phyloP scores from a whole-genome alignment of 2,329 filamentous ascomycete species.

The Aspergillus piperis region DNA sequence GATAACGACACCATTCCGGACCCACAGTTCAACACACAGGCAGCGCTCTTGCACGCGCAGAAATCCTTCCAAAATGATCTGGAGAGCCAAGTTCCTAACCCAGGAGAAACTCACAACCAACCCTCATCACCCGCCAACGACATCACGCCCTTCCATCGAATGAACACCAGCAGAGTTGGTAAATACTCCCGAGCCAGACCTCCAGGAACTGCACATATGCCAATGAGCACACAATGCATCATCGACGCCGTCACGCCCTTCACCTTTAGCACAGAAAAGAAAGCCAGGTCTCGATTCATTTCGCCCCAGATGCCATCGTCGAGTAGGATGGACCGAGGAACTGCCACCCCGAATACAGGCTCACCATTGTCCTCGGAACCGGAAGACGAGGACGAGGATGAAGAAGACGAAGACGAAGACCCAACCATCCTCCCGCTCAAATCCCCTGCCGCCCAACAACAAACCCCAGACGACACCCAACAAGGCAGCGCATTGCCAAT shows the following conservation, averaged over 20 bases:
- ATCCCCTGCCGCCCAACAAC: slow-evolving; percentile 4
- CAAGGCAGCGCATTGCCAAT: slow-evolving; percentile 29
- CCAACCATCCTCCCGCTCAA: slow-evolving; percentile 11
- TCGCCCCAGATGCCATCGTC: slow-evolving; percentile 9
- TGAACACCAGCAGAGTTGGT: slow-evolving; percentile 19
- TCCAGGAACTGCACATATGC: slow-evolving; percentile 19
- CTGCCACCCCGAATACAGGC: slow-evolving; percentile 18
- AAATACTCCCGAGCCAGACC: slow-evolving; percentile 6
- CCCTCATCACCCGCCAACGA: slow-evolving; percentile 16
- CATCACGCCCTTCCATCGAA: slow-evolving; percentile 34
- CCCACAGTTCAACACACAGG: slow-evolving; percentile 43
- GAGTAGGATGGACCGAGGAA: slow-evolving; percentile 24
- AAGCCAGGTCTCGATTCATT: slow-evolving; percentile 13
- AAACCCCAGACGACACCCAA: slow-evolving; percentile 18
- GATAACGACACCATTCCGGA: slow-evolving; percentile 30
- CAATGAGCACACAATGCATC: slow-evolving; percentile 44
- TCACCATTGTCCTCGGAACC: slow-evolving; percentile 10
- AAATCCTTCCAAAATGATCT: slow-evolving; percentile 43
- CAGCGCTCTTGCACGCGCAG: slow-evolving; percentile 41
- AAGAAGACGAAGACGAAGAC: slow-evolving; percentile 9
- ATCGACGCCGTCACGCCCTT: slow-evolving; percentile 45
- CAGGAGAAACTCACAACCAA: slow-evolving; percentile 15
- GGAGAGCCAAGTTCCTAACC: slow-evolving; percentile 28
- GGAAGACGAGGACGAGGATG: slow-evolving; percentile 3
- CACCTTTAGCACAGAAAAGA: slow-evolving; percentile 39